Base-by-base conservation (phyloP, 371 early-diverging fungal genomes). In the Zychaea mexicana region DNA sequence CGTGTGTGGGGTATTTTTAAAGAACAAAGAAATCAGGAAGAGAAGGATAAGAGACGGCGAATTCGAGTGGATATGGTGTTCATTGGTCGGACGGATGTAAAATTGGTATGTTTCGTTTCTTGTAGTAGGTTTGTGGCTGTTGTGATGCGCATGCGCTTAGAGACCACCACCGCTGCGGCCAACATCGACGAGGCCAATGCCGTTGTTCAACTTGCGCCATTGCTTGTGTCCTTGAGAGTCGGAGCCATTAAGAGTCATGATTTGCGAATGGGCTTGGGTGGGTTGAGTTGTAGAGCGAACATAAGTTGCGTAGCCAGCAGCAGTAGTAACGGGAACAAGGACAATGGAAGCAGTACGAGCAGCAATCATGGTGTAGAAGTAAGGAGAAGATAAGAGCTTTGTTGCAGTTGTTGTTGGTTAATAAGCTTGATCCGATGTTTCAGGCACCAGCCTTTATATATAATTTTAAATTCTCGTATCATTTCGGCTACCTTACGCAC, bases 121-220 rank as follows among this genome's bases (percentile, higher is more conserved):
- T 15, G 36, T 36, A 10, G 36, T 36, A 36, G 15, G 2, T 42
- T 42, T 33, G 33, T 33, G 5, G 5, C 33, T 8, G 12, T 5
- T 33, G 33, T 33, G 33, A 33, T 33, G 12, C 33, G 12, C 12
- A 33, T 33, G 12, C 5, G 12, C 33, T 79, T 77, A 81, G 45
- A 81, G 65, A 53, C 81, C 81, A 58, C 81, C 81, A 65, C 78
- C 61, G 59, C 75, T 74, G 31, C 81, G 78, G 45, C 77, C 75
- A 36, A 81, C 81, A 64, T 81, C 81, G 45, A 70, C 65, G 12
- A 78, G 74, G 60, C 78, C 77, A 52, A 81, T 64, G 36, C 81
- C 81, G 28, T 81, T 78, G 58, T 81, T 81, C 33, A 74, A 53
- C 42, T 67, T 70, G 61, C 67, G 72, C 81, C 81, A 81, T 59